These are phyloP conservation scores for Termitomyces sp. DNA, from an alignment of 768 basidiomycete genomes.

Conservation along the genomic window DNA sequence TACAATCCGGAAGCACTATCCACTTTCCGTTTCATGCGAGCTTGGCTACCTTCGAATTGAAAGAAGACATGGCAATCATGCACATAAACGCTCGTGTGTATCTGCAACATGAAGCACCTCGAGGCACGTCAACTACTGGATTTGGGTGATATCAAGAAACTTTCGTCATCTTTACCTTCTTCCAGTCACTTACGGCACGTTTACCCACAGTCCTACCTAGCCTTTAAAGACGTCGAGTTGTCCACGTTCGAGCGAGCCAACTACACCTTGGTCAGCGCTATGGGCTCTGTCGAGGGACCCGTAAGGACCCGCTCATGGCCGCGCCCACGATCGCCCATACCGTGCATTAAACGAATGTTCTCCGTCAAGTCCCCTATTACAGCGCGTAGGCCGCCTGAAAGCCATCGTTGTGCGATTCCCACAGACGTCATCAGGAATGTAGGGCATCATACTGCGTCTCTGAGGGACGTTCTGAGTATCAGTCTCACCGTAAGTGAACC, in stretches of 20 bases:
- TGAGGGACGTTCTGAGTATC: slow-evolving; percentile 24
- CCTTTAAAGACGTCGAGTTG: slow-evolving; percentile 6
- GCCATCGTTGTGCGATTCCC: slow-evolving; percentile 13
- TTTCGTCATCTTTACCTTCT: slow-evolving; percentile 9
- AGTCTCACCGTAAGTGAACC: slow-evolving; percentile 20
- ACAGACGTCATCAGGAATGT: slow-evolving; percentile 21
- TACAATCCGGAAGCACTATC: neutral
- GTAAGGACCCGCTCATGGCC: slow-evolving; percentile 6
- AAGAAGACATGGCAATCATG: neutral
- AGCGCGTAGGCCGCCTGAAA: neutral
- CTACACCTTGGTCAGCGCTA: neutral
- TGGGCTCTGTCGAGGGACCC: slow-evolving; percentile 9
- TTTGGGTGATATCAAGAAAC: slow-evolving; percentile 3
- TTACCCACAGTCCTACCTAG: slow-evolving; percentile 2
- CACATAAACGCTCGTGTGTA: neutral
- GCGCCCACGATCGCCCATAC: slow-evolving; percentile 16
- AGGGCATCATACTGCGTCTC: slow-evolving; percentile 17
- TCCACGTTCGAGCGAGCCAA: neutral
- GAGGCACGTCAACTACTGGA: slow-evolving; percentile 6
- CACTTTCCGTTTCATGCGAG: neutral
- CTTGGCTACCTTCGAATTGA: neutral
- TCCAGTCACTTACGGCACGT: slow-evolving; percentile 10
- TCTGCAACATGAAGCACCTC: slow-evolving; percentile 9
- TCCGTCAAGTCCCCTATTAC: slow-evolving; percentile 3
- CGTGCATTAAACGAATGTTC: slow-evolving; percentile 18